Evolutionary conservation across 148 eudicot genomes (phyloP), one percentile per base, ranked within the genome.

Genomic region (Rhododendron henanense): DNA sequence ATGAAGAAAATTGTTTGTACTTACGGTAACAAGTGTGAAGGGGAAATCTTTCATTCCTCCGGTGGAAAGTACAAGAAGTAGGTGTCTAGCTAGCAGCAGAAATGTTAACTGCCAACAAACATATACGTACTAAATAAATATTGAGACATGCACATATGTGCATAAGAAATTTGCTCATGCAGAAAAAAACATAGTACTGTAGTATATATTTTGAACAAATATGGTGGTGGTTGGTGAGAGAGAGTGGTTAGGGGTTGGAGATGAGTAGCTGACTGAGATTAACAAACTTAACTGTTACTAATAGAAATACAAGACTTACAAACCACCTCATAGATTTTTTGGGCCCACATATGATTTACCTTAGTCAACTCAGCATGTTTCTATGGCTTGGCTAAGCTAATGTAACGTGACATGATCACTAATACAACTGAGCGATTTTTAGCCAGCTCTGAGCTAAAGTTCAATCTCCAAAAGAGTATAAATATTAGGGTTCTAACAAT

Each of bases 1-100:
- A 31, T 31, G 9, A 53, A 55, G 19, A 81, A 21, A n/a, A 1
- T 55, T 1, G 41, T 71, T 71, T 71, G 8, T 73, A 74, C 92
- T 93, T 87, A 95, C 98, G 33, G 95, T 93, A 35, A 87, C 28
- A 74, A 89, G 87, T 35, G 98, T 88, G 84, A 94, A 94, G 9
- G 98, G 98, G 86, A 92, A 93, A 39, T 86, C 87, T 59, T 71
- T 85, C 80, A 85, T 85, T 84, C 87, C 95, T 23, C 86, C 91
- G 23, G 41, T 45, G 65, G 65, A 59, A 25, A 94, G 48, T 74
- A 88, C 89, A 41, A 86, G 92, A 48, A 89, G 61, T 78, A 92
- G 69, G 83, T 93, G 92, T 88, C 94, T 92, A 77, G 86, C 79
- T 86, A 95, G 82, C 81, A 95, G 85, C 48, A 95, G 88, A 73